Base-by-base conservation (phyloP, 73 alveolate species). In the Paramecium sonneborni region DNA sequence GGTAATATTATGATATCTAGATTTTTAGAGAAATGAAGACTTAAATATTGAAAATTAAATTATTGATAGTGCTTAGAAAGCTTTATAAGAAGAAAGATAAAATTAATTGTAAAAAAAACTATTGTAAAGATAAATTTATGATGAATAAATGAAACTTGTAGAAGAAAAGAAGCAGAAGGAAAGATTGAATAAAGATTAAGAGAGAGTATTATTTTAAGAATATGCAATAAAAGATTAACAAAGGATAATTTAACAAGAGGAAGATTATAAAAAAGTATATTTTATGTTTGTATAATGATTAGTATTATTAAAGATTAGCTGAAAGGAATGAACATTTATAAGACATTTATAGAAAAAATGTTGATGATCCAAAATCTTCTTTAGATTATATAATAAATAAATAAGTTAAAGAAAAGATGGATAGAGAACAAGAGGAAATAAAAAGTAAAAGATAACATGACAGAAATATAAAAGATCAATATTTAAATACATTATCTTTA, bases 201-300 rank as follows among this genome's bases (percentile, higher is more conserved):
- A 74, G n/a, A 74, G 87, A 74, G 9, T 37, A 37, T 34, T 39
- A 23, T 34, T 39, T 74, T 39, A 37, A 7, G 87, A 74, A 37
- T 39, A 37, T 34, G 67, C 56, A 4, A 28, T 28, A 23, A 28
- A 74, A 74, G 87, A 74, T 32, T 21, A 37, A 37, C 57, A 74
- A 37, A 10, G 87, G 26, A 37, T 37, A 12, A n/a, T 28, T 9
- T 11, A 74, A 74, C n/a, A 37, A 74, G 87, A 74, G 11, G 56
- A 28, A 34, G 87, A 74, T 35, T 74, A 74, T 74, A 28, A 74
- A 21, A 34, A 74, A 37, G 87, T 74, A 74, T 74, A n/a, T 74
- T 8, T 3, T 74, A 18, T 23, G 6, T 15, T 12, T n/a, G 12
- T 3, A 15, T 14, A 23, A 30, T 26, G 18, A 30, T 34, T 74